Base-by-base conservation (phyloP, 805 yeast genomes). In the Hanseniaspora meyeri region DNA sequence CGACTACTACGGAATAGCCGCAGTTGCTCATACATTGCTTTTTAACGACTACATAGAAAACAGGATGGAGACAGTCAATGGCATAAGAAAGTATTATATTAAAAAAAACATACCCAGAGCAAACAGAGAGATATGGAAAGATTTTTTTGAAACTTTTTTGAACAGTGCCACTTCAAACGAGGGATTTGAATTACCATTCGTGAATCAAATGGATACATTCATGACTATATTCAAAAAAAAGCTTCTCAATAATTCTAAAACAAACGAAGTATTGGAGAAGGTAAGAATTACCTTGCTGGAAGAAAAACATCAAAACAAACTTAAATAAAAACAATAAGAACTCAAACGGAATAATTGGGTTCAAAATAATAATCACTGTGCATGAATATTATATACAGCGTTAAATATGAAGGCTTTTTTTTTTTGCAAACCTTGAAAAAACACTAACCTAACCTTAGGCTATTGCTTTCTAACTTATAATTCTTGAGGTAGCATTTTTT, bases 1-100 rank as follows among this genome's bases (percentile, higher is more conserved):
- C 3, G 97, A 89, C 68, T 87, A 87, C 65, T 85, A 77, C 66
- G 96, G 96, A 0, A 60, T 87, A 19, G 96, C 96, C 0, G 77
- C 81, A 37, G 77, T 85, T 0, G 71, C 87, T 2, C 91, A 88
- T 63, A 75, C 82, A 0, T 69, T 89, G 75, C 70, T 89, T 17
- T 88, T 82, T 71, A 95, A 95, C 0, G 71, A 74, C 14, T 75
- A 76, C 56, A 82, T 88, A 32, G 77, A 77, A 49, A 72, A 78
- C 0, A 66, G 65, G 1, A 63, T 65, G 19, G 60, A 66, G 27
- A 58, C 61, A 12, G 40, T 31, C 2, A 37, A 43, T 36, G 34
- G 36, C 2, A 67, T 64, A n/a, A 62, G 84, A 20, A 62, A 68
- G 8, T 73, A 72, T 37, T 65, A 76, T 0, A 71, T 86, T 24